Base-by-base conservation (phyloP, 306 rosid species). In the Geum urbanum region DNA sequence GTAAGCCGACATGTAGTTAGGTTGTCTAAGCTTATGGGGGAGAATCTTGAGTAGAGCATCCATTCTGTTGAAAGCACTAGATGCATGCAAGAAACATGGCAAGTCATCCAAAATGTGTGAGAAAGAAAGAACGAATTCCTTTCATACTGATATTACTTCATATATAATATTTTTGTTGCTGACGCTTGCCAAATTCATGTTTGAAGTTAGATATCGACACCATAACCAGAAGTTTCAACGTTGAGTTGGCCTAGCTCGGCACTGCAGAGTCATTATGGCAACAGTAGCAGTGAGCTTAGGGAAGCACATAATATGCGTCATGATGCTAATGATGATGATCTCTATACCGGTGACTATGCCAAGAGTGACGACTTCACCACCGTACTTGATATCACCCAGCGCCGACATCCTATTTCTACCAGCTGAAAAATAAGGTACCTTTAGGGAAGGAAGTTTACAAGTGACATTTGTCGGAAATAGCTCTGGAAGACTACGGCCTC, bases 61-160 rank as follows among this genome's bases (percentile, higher is more conserved):
- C 64, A 47, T 68, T 52, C 52, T 15, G 49, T 58, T 50, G 10
- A 52, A 69, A 73, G 68, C 70, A 63, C 73, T 10, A 27, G 48
- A 47, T 11, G 63, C 85, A 85, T 67, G 84, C 78, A 85, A 73
- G 65, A 73, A 73, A 63, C 88, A 81, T 83, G 92, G 49, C 67
- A 37, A 40, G 75, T 69, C 88, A 85, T 75, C 20, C 72, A 63
- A 43, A 8, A 1, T 19, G 85, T 77, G 71, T 83, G 87, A 54
- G 44, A 77, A 22, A 53, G 43, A 50, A 72, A 43, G 18, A 16
- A 64, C 13, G 7, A 40, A n/a, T 77, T 79, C 62, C 57, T 48
- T 57, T 52, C 32, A 16, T 43, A 15, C 13, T 52, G 4, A 18
- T 9, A 5, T 1, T 24, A 22, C 72, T 22, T 22, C 27, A 2